Base-by-base conservation (phyloP, 148 eudicot genomes). In the Persicaria tinctoria region DNA sequence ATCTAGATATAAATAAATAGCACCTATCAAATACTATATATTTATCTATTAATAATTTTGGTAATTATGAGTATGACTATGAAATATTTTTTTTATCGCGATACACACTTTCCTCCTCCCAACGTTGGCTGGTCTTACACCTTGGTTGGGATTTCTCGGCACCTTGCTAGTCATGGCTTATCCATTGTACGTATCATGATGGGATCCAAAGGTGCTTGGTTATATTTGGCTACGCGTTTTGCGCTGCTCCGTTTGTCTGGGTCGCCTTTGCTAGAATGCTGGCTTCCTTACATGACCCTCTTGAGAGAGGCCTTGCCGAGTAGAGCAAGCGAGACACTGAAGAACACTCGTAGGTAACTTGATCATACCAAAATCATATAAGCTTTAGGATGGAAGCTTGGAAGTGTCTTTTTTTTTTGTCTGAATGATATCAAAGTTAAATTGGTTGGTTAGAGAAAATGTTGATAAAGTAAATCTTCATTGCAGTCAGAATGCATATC, bases 301-400 rank as follows among this genome's bases (percentile, higher is more conserved):
- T 96, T 89, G 50, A 82, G 87, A 80, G 99, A 96, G 73, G 86
- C 85, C 79, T 82, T 92, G 86, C 99, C 94, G 4, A 84, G 86
- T 56, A 74, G 88, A 72, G 69, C 87, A 75, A 80, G 66, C 20
- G 99, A 95, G 20, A 80, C 87, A 5, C 74, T 85, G 0, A 78
- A 85, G n/a, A 80, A 49, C 51, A 49, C 8, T 11, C 51, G 51
- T 23, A 23, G 27, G 27, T 23, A 23, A 23, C 27, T 23, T 23
- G 27, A 23, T 23, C 27, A 23, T 23, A 23, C 27, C 27, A 23
- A 23, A 23, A 23, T 23, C 27, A 23, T 23, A 23, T 1, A 23
- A 23, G 27, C 0, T 23, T 23, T 1, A n/a, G n/a, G 27, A 23
- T 23, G 27, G 27, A 23, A 1, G 27, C 27, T 23, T 23, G 27